phyloP scores from a whole-genome alignment of 306 rosid species.

The Glycine latifolia region DNA sequence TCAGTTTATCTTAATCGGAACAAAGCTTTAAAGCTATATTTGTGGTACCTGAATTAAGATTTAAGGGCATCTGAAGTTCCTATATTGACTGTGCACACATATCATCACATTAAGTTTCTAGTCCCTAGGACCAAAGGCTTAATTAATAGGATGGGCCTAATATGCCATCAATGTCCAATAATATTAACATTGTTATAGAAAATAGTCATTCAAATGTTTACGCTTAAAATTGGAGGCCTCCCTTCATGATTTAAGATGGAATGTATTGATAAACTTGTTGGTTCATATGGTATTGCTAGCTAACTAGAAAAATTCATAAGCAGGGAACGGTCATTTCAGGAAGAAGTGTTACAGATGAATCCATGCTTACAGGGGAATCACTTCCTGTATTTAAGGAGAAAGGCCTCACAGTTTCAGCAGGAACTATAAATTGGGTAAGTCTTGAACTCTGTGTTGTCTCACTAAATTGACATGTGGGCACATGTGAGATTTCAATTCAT shows the following conservation, averaged over 20 bases:
- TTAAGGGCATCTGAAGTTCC: conserved; percentile 35
- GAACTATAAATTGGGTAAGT: conserved; percentile 96
- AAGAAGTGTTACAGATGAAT: conserved; percentile 96
- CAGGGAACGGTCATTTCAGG: conserved; percentile 93
- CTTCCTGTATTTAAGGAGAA: conserved; percentile 94
- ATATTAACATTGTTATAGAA: conserved; percentile 23
- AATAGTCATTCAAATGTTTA: conserved; percentile 28
- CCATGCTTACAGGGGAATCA: conserved; percentile 99
- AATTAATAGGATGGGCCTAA: background rate
- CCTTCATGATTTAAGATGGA: conserved; percentile 35
- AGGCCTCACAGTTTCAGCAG: conserved; percentile 88
- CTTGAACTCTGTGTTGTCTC: conserved; percentile 42
- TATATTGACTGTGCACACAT: conserved; percentile 30
- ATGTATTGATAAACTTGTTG: conserved; percentile 39
- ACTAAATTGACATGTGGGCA: conserved; percentile 28
- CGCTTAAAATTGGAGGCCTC: background rate
- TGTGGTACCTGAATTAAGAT: conserved; percentile 25
- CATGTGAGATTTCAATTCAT: conserved; percentile 17
- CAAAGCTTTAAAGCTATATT: conserved; percentile 26
- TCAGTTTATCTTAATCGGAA: conserved; percentile 29
- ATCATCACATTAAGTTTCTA: background rate
- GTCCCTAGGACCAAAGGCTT: conserved; percentile 20
- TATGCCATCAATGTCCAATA: background rate
- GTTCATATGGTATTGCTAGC: conserved; percentile 41
- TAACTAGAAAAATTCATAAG: conserved; percentile 46